Evolutionary conservation across 108 stramenopile species (phyloP), one percentile per base, ranked within the genome.

Genomic region (Ochromonas danica): DNA sequence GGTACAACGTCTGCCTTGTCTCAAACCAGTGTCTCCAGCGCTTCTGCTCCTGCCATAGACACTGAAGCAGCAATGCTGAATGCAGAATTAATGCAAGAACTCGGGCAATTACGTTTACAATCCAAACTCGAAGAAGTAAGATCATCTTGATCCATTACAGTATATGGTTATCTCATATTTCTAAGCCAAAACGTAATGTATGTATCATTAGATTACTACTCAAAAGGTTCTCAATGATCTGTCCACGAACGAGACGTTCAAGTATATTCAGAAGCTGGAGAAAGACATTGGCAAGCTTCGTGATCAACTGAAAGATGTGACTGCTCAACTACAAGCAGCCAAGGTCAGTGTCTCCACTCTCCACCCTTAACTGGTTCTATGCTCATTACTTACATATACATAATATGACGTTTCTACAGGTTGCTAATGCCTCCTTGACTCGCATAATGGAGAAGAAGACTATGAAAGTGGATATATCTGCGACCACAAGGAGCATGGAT

Each of bases 11-110:
- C 67, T 40, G 40, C 40, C 39, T 70, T 70, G 40, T 70, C 40
- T 70, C 40, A 38, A 70, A 38, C 67, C 67, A 70, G 67, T 70
- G 40, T 57, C 51, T 57, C 36, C 40, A 70, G 67, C 67, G 67
- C 67, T 40, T 40, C 67, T 40, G 67, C 39, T 38, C 40, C 67
- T 70, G 40, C 36, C 36, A 70, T 38, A 27, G 14, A 75, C 40
- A 45, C 36, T 57, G 41, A 36, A 75, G 28, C 36, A 60, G 28
- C 36, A 42, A 60, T 75, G 31, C 72, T 75, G n/a, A 75, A 30
- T 60, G 31, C 43, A 17, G 51, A 75, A 33, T 42, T 75, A 75
- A 30, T 75, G 40, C 40, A 75, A 27, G 43, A 60, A 38, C 30
- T 27, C 25, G n/a, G 28, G 40, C 14, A 39, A 17, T 42, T 75